Percentiles rank a stretch among this genome's conserved stretches.
Evolutionary conservation across 1,284 basidiomycete genomes (phyloP).

Genomic region (Cryptococcus sp.): DNA sequence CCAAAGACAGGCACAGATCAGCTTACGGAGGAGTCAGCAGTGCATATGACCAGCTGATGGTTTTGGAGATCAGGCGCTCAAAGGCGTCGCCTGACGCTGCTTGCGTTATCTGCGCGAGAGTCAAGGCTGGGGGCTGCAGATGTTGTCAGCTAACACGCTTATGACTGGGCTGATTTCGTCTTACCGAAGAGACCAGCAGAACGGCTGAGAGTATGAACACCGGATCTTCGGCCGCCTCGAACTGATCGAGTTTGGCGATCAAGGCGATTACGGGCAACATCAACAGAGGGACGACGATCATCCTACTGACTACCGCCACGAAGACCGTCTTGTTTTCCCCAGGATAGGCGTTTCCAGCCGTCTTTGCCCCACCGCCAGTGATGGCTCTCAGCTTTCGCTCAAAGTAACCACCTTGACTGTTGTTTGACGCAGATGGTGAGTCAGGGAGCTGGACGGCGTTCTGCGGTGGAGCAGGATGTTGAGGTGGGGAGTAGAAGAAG

Average conservation of each 20-base stretch:
- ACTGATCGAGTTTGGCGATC: conserved; percentile 64
- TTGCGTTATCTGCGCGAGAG: conserved; percentile 72
- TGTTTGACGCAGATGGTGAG: conserved; percentile 9
- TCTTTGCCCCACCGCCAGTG: neutral
- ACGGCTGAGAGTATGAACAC: conserved; percentile 61
- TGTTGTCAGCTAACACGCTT: conserved; percentile 15
- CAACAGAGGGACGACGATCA: conserved; percentile 80
- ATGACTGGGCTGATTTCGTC: conserved; percentile 63
- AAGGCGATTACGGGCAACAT: conserved; percentile 71
- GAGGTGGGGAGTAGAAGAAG: conserved; percentile 68
- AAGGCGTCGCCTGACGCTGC: conserved; percentile 84
- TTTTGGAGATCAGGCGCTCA: conserved; percentile 74
- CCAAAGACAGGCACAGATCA: neutral
- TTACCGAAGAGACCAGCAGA: conserved; percentile 68
- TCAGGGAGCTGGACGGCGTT: conserved; percentile 2
- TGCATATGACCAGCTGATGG: conserved; percentile 55
- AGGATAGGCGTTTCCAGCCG: conserved; percentile 38
- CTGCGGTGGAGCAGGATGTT: conserved; percentile 9
- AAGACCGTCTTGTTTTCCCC: conserved; percentile 81
- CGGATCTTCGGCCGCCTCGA: conserved; percentile 56
- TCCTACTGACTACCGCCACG: conserved; percentile 69
- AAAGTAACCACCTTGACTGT: conserved; percentile 24
- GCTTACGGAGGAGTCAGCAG: conserved; percentile 77
- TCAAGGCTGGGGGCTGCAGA: conserved; percentile 52
- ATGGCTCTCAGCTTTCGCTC: conserved; percentile 35